These are phyloP conservation scores for Colletotrichum sp. DNA, from an alignment of 2,329 filamentous ascomycete genomes.

Conservation along the genomic window DNA sequence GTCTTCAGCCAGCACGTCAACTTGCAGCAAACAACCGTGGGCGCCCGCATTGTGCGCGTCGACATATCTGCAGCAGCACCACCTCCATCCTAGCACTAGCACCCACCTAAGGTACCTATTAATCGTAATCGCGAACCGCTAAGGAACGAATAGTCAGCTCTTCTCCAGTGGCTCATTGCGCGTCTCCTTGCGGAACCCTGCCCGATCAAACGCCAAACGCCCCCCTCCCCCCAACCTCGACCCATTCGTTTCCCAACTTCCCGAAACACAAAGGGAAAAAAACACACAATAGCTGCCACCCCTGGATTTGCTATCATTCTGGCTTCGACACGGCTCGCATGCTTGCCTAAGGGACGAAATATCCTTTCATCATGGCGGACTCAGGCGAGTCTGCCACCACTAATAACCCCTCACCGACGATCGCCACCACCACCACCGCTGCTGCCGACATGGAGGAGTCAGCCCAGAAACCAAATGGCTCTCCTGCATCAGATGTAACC, in stretches of 20 bases:
- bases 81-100: background rate
- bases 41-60: background rate
- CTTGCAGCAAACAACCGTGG: background rate
- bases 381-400: constrained; percentile 12
- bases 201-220: background rate
- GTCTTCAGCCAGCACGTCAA: background rate
- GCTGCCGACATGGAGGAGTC: constrained; percentile 25
- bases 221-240: background rate
- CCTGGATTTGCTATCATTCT: background rate
- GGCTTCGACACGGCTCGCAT: background rate
- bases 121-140: background rate
- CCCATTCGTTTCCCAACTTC: constrained; percentile 1
- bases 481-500: constrained; percentile 25
- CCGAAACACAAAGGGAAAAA: constrained; percentile 13
- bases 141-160: background rate
- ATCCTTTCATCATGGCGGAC: constrained; percentile 19
- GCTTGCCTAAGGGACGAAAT: constrained; percentile 2
- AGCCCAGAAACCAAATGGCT: constrained; percentile 17
- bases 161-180: background rate
- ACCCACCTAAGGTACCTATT: background rate
- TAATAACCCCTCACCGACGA: background rate
- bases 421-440: constrained; percentile 13
- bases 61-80: background rate
- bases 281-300: background rate
- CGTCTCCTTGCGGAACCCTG: background rate